These are phyloP conservation scores for Suhomyces maxii DNA, from an alignment of 1,139 yeast genomes.

Conservation along the genomic window DNA sequence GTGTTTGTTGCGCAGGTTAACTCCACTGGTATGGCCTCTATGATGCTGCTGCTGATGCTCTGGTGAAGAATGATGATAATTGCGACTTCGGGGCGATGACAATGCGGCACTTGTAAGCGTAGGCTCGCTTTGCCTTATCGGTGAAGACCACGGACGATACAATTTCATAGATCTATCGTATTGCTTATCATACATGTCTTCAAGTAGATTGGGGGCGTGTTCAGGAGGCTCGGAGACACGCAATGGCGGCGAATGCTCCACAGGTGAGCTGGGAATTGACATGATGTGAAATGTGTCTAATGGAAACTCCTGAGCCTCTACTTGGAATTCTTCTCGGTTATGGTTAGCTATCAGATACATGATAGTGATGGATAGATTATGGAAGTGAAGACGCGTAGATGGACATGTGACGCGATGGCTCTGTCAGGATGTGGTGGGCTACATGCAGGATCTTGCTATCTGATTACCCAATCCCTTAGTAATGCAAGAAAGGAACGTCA, in stretches of 20 bases:
- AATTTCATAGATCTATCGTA: constrained; percentile 10
- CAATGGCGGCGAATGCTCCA: background rate
- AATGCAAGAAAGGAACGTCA: too few species aligned
- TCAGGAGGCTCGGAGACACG: background rate
- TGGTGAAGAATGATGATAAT: constrained; percentile 6
- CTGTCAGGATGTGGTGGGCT: background rate
- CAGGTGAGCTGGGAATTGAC: constrained; percentile 15
- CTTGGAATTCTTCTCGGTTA: constrained; percentile 8
- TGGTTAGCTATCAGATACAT: constrained; percentile 1
- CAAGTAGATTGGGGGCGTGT: constrained; percentile 8
- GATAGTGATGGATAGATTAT: background rate
- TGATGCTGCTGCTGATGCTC: background rate
- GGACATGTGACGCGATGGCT: constrained; percentile 1
- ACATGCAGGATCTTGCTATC: too few species aligned
- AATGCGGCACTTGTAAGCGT: constrained; percentile 1
- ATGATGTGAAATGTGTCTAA: constrained; percentile 12
- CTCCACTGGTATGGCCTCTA: constrained; percentile 6
- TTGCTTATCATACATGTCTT: constrained; percentile 11
- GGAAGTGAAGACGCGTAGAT: background rate
- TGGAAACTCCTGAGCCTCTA: constrained; percentile 14
- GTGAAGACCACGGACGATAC: constrained; percentile 11
- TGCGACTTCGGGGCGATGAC: constrained; percentile 5
- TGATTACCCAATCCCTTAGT: too few species aligned
- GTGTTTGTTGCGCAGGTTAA: constrained; percentile 30
- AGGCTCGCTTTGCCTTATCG: constrained; percentile 1